Evolutionary conservation across 2,329 filamentous ascomycete species (phyloP).

Genomic region (Cladophialophora chaetospira): DNA sequence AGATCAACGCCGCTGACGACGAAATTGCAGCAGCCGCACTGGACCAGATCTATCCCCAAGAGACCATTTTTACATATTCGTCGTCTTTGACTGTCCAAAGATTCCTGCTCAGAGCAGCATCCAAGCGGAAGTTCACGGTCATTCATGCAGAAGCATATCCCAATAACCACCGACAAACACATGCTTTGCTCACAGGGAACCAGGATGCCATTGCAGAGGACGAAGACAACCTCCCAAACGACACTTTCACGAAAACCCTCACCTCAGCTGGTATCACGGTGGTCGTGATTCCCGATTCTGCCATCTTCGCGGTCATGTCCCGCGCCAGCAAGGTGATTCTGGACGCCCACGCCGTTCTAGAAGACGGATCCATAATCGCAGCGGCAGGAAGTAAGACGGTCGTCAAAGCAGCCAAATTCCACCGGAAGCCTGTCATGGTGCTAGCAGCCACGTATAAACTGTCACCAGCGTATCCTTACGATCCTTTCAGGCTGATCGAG

Average conservation of each 20-base stretch:
- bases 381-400: slow-evolving; percentile 82
- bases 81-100: slow-evolving; percentile 84
- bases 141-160: slow-evolving; percentile 76
- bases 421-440: slow-evolving; percentile 82
- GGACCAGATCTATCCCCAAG: slow-evolving; percentile 89
- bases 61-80: slow-evolving; percentile 87
- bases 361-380: slow-evolving; percentile 82
- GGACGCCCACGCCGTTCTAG: slow-evolving; percentile 81
- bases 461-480: slow-evolving; percentile 83
- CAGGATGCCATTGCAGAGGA: slow-evolving; percentile 39
- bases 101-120: slow-evolving; percentile 83
- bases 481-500: slow-evolving; percentile 79
- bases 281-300: slow-evolving; percentile 79
- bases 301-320: slow-evolving; percentile 91
- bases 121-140: slow-evolving; percentile 89
- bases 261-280: slow-evolving; percentile 76
- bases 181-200: slow-evolving; percentile 63
- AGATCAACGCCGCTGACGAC: slow-evolving; percentile 88
- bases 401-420: slow-evolving; percentile 78
- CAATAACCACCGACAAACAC: slow-evolving; percentile 66
- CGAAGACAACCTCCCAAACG: slow-evolving; percentile 46
- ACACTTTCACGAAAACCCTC: slow-evolving; percentile 74
- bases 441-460: slow-evolving; percentile 92
- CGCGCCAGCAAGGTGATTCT: slow-evolving; percentile 94
- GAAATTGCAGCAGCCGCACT: slow-evolving; percentile 87